Base-by-base conservation (phyloP, 2,329 filamentous ascomycete genomes). In the Blastomyces silverae region DNA sequence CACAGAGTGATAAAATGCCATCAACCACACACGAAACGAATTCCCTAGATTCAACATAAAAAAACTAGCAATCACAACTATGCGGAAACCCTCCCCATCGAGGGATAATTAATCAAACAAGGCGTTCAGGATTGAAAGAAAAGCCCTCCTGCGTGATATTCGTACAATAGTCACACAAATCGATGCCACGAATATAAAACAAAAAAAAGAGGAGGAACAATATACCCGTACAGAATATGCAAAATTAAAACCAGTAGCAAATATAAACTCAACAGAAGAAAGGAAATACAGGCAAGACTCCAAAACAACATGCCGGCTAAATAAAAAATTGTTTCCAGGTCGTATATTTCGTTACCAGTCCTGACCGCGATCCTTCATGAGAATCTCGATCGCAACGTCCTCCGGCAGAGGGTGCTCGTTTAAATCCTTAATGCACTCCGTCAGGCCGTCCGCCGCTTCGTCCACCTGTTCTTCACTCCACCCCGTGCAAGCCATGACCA, bases 401-500 rank as follows among this genome's bases (percentile, higher is more conserved):
- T 78, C 76, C 10, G 77, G 75, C 34, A 79, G 72, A 5, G 77
- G 77, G 61, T 79, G 75, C 74, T 97, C 92, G 72, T 92, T 96
- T 28, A 79, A 64, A 52, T 80, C 79, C 77, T 96, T 93, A 2
- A 97, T 89, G 1, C 94, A 94, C 67, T 90, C 87, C 58, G 95
- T 85, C 55, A 99, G 80, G 2, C 87, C 87, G 62, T 91, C 90
- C 0, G 97, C 82, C 62, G 92, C 85, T 65, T 85, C 85, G 70
- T 97, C 94, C 17, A 97, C 89, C 65, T 91, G 85, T 10, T 83
- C 82, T 67, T 95, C 91, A 0, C 86, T 83, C 44, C 92, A 89
- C 10, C 87, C 87, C 0, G 92, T 96, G 74, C 93, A 97, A 15
- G 97, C 80, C 63, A 89, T 87, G 31, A 99, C 91, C 39, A 97